Evolutionary conservation across 352 stramenopile species (phyloP), one percentile per base, ranked within the genome.

Genomic region (Phytophthora melonis): DNA sequence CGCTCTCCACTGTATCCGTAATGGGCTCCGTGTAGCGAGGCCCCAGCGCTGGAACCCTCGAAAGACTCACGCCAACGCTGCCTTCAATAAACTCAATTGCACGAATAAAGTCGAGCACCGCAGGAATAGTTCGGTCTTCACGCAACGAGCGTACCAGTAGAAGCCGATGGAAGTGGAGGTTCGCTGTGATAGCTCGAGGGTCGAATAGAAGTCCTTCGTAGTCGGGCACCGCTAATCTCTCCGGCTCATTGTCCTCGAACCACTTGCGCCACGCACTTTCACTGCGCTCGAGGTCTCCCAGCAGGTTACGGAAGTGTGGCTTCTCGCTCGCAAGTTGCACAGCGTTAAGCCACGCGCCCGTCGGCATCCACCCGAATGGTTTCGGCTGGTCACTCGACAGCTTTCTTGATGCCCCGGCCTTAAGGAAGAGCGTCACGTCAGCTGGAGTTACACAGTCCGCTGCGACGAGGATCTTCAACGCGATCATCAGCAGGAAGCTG

Each of bases 161-260:
- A n/a, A 94, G 62, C 2, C 80, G 80, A 63, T 93, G 84, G 45
- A 94, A 95, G 57, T 91, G 76, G 1, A 92, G 74, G 16, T 87
- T 91, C 43, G 84, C 82, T 0, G 84, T 92, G 68, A 90, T 91
- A 0, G 78, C 68, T 23, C 85, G 79, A 6, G 86, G 75, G 49
- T 93, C 84, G 43, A 94, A 94, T 5, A 94, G 63, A 2, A 91
- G 70, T 1, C 65, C 72, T 34, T 94, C 87, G 68, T 94, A 93
- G 55, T 95, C 88, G 0, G 87, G 88, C 0, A 94, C 54, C 1
- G 84, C 74, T 25, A 82, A 58, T 16, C 79, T 72, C 63, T 95
- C 88, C 0, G 88, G 88, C 59, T 93, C 87, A 69, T 94, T 95
- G 56, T 94, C 86, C 49, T 95, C 88, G 55, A 89, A 92, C 88